phyloP scores from a whole-genome alignment of 202 grass and related monocot genomes.

The Brachypodium distachyon region DNA sequence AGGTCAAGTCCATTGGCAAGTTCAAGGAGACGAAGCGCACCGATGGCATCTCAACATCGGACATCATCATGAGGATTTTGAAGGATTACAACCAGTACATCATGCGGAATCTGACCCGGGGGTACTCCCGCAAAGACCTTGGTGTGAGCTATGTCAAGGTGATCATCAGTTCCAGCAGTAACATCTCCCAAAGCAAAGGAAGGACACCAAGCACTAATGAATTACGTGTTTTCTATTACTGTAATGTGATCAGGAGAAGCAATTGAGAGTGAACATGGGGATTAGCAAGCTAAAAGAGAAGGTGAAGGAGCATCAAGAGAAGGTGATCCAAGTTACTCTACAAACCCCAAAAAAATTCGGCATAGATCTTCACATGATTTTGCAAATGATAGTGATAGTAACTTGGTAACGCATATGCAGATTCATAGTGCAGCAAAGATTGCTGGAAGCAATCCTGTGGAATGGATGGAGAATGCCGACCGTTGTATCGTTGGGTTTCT shows the following conservation, averaged over 20 bases:
- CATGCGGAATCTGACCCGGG: slow-evolving; percentile 49
- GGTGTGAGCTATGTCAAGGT: slow-evolving; percentile 62
- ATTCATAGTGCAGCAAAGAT: slow-evolving; percentile 43
- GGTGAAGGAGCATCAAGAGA: slow-evolving; percentile 59
- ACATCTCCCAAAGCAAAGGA: not conserved
- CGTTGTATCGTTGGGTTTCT: slow-evolving; percentile 51
- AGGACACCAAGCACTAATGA: not conserved
- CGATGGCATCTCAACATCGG: slow-evolving; percentile 45
- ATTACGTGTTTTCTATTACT: not conserved
- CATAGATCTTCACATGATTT: not conserved
- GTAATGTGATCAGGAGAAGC: slow-evolving; percentile 38
- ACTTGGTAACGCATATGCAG: slow-evolving; percentile 7
- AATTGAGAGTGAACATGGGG: slow-evolving; percentile 55
- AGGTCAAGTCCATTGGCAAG: slow-evolving; percentile 49
- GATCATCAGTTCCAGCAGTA: not conserved
- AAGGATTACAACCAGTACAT: slow-evolving; percentile 66
- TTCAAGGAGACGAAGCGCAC: slow-evolving; percentile 59
- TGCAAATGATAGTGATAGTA: not conserved
- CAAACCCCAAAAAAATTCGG: not conserved
- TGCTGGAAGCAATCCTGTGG: slow-evolving; percentile 41
- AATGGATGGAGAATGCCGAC: slow-evolving; percentile 61
- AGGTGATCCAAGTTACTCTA: slow-evolving; percentile 19
- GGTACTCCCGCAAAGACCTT: slow-evolving; percentile 40
- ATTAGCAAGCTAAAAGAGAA: slow-evolving; percentile 55
- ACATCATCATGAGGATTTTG: slow-evolving; percentile 59